Evolutionary conservation across 805 yeast species (phyloP).

Genomic region (Isabelozyma pseudorhagii): DNA sequence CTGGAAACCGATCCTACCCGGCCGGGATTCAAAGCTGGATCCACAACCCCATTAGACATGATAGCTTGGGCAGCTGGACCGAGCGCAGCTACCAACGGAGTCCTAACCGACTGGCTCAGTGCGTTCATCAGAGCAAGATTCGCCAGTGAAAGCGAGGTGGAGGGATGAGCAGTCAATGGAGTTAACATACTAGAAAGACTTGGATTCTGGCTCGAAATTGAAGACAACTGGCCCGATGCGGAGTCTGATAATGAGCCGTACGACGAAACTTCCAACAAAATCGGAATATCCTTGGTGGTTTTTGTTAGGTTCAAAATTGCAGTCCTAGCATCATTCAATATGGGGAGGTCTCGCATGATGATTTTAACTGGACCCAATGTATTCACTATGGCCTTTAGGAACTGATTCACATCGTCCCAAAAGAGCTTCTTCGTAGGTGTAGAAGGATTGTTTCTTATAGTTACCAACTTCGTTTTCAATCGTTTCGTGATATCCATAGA

Average conservation of each 20-base stretch:
- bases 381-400: slow-evolving; percentile 77
- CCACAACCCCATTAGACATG: slow-evolving; percentile 7
- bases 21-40: not conserved
- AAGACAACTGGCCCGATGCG: slow-evolving; percentile 10
- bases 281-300: slow-evolving; percentile 88
- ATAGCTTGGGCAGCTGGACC: slow-evolving; percentile 27
- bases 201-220: slow-evolving; percentile 15
- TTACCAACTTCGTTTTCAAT: slow-evolving; percentile 52
- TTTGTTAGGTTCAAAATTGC: slow-evolving; percentile 79
- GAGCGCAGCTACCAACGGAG: slow-evolving; percentile 23
- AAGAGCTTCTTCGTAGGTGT: slow-evolving; percentile 56
- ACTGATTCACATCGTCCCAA: slow-evolving; percentile 83
- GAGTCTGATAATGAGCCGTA: slow-evolving; percentile 24
- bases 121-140: slow-evolving; percentile 6
- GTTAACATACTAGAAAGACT: slow-evolving; percentile 32
- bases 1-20: slow-evolving; percentile 3
- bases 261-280: slow-evolving; percentile 60
- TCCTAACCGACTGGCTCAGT: slow-evolving; percentile 16
- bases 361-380: slow-evolving; percentile 81
- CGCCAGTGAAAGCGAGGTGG: slow-evolving; percentile 6
- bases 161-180: slow-evolving; percentile 25
- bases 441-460: slow-evolving; percentile 47
- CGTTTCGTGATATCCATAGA: slow-evolving; percentile 81
- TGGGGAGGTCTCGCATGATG: slow-evolving; percentile 78
- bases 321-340: slow-evolving; percentile 74